phyloP scores from a whole-genome alignment of 179 eudicot species.

The Actinidia chinensis region DNA sequence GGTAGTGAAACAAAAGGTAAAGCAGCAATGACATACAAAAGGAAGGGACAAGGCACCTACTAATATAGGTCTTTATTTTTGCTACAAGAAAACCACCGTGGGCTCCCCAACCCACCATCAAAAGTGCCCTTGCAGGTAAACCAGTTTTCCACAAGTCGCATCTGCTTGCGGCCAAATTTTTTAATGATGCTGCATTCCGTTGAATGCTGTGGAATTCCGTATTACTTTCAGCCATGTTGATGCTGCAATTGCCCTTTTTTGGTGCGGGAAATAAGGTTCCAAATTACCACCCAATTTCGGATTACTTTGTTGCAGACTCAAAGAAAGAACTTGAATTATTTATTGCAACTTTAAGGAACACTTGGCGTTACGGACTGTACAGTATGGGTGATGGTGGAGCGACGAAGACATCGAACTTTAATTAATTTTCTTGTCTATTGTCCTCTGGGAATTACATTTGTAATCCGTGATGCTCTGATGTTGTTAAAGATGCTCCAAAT shows the following conservation, averaged over 20 bases:
- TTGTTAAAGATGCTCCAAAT: background rate
- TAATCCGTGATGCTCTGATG: slow-evolving; percentile 5
- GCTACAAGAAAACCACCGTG: background rate
- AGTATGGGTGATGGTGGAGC: background rate
- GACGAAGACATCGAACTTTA: background rate
- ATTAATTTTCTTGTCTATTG: slow-evolving; percentile 5
- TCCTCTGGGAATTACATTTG: background rate
- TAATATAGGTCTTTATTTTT: background rate
- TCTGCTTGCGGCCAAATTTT: background rate
- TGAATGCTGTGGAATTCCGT: background rate
- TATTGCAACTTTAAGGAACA: background rate
- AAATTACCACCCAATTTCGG: background rate
- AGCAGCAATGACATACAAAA: background rate
- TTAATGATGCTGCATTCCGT: slow-evolving; percentile 8
- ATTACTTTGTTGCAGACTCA: background rate
- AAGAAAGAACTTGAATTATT: background rate
- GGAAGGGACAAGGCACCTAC: background rate
- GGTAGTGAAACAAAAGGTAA: background rate
- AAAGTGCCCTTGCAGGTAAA: background rate
- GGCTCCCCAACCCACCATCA: background rate
- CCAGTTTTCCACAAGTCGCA: background rate
- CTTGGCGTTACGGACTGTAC: background rate
- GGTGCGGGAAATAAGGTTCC: background rate
- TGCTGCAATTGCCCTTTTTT: background rate
- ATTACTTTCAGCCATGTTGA: slow-evolving; percentile 12